Evolutionary conservation across 352 stramenopile species (phyloP), one percentile per base, ranked within the genome.

Genomic region (Phytophthora agathidicida): DNA sequence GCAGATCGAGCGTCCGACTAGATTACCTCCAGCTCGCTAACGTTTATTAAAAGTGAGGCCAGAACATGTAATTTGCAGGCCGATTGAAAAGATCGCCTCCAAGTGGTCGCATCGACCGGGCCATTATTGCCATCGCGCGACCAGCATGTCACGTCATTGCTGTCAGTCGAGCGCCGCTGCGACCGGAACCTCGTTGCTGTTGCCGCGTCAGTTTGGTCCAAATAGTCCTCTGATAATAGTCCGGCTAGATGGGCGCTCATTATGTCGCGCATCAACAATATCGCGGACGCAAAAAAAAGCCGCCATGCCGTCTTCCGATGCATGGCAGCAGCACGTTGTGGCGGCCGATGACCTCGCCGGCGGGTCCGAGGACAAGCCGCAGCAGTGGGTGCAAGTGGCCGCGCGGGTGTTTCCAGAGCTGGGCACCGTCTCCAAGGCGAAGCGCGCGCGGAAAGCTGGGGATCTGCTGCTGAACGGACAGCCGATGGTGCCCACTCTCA

Each of bases 401-500:
- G 80, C 80, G n/a, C 67, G 65, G 38, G 67, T 57, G 27, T 79
- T 86, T 19, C 67, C 67, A 7, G 55, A 65, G 39, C 39, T 89
- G 24, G 56, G 48, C 42, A 89, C 80, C 6, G 65, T 76, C n/a
- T 89, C 80, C 37, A 89, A 87, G 47, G 77, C 80, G 32, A 86
- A 87, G 51, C 80, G 80, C 26, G 80, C 83, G 37, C 74, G 79
- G 17, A 80, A 80, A 51, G 47, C 41, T 9, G 65, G 63, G 14
- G 45, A 55, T 6, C 49, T 84, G 47, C 26, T 56, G 16, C 60
- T 89, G 11, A 89, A 89, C 49, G 74, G 74, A 17, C 65, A 78
- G 41, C 23, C 47, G 23, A 23, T 39, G 3, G 67, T 71, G 26
- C 30, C 69, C 9, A 84, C 76, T 14, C 71, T 82, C 53, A 58